A percentile compares a stretch with the other conserved stretches of the same genome.
These are phyloP conservation scores for Debaryomycetaceae sp. DNA, from an alignment of 1,139 yeast species.

Conservation along the genomic window DNA sequence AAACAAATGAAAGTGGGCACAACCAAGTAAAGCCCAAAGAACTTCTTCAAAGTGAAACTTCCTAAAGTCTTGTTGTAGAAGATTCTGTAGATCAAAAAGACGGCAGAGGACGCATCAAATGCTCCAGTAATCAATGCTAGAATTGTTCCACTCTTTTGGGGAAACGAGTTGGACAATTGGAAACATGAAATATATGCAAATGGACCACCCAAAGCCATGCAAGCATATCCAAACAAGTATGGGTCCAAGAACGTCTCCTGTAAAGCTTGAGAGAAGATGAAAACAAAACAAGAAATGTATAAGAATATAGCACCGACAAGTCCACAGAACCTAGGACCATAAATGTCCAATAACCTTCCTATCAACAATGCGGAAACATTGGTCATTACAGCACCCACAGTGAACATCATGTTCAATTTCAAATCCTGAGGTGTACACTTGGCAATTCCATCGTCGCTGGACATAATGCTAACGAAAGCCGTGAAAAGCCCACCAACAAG, in stretches of 20 bases:
- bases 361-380: conserved; percentile 42
- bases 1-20: conserved; percentile 40
- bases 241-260: conserved; percentile 28
- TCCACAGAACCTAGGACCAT: conserved; percentile 44
- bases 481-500: conserved; percentile 4
- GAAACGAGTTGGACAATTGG: conserved; percentile 45
- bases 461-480: conserved; percentile 7
- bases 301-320: conserved; percentile 38
- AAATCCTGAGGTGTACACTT: conserved; percentile 42
- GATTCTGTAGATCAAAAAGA: conserved; percentile 36
- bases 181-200: conserved; percentile 44
- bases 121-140: conserved; percentile 46
- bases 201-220: conserved; percentile 47
- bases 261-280: conserved; percentile 27
- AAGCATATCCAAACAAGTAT: conserved; percentile 37
- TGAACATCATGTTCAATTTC: conserved; percentile 44
- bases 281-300: conserved; percentile 34
- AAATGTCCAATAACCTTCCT: conserved; percentile 38
- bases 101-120: conserved; percentile 46
- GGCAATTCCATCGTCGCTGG: conserved; percentile 16
- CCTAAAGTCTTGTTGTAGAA: conserved; percentile 26
- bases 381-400: conserved; percentile 43
- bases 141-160: conserved; percentile 37
- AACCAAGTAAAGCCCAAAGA: conserved; percentile 33
- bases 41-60: conserved; percentile 26